Evolutionary conservation across 257 asterid species (phyloP).

Genomic region (Primulina tabacum): DNA sequence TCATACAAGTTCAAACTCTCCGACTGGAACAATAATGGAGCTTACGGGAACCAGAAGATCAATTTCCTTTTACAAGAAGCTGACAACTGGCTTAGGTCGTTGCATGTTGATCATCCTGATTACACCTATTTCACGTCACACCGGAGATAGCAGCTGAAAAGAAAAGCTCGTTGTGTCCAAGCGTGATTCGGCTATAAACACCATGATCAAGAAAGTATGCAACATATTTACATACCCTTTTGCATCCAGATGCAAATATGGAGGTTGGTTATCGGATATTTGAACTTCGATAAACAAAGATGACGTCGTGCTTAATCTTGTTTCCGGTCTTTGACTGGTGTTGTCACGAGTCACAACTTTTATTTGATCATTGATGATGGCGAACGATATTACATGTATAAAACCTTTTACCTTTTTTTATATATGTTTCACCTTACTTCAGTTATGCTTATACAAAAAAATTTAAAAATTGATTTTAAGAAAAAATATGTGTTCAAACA

Average conservation of each 20-base stretch:
- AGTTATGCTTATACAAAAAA: not conserved
- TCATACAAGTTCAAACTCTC: conserved; percentile 70
- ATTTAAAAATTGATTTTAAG: no score
- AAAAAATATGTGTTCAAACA: no score
- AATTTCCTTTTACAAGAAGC: conserved; percentile 61
- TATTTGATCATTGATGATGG: conserved; percentile 11
- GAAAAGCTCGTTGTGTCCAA: not conserved
- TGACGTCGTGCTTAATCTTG: not conserved
- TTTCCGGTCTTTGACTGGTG: conserved; percentile 2
- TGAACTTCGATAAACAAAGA: conserved; percentile 3
- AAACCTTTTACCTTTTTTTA: not conserved
- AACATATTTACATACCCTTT: conserved; percentile 14
- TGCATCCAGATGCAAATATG: conserved; percentile 20
- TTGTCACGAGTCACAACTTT: not conserved
- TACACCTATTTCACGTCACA: conserved; percentile 49
- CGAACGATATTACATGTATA: conserved; percentile 25
- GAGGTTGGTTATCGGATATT: not conserved
- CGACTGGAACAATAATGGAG: conserved; percentile 49
- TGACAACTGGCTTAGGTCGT: conserved; percentile 65
- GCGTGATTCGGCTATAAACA: not conserved
- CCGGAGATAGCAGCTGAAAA: conserved; percentile 37
- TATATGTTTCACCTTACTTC: not conserved
- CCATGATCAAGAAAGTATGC: not conserved
- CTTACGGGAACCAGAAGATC: conserved; percentile 48
- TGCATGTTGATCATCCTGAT: conserved; percentile 77